A percentile compares a stretch with the other conserved stretches of the same genome.
Conservation (phyloP, 371 early-diverging fungal species). For the Mortierella sp. region DNA sequence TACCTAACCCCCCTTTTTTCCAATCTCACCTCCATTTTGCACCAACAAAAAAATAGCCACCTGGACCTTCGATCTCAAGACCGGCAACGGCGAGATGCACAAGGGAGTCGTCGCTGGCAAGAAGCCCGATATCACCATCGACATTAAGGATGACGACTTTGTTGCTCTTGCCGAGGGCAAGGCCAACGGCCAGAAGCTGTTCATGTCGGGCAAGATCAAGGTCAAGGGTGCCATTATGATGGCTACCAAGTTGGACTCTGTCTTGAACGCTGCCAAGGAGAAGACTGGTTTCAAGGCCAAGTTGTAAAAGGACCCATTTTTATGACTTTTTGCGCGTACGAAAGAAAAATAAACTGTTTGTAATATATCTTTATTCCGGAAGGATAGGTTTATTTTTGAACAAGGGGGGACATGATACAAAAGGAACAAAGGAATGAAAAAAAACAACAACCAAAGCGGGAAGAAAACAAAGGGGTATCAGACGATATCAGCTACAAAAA, state of each 20-base stretch:
- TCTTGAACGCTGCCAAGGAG: conserved; percentile 56
- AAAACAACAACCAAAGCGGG: not conserved
- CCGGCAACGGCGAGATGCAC: conserved; percentile 65
- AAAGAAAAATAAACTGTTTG: conserved; percentile 1
- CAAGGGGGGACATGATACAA: not conserved
- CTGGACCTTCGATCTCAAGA: conserved; percentile 85
- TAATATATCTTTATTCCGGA: not conserved
- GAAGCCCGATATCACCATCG: conserved; percentile 78
- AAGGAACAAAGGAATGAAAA: not conserved
- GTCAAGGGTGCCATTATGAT: conserved; percentile 90
- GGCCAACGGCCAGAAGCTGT: conserved; percentile 87
- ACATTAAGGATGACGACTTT: conserved; percentile 83
- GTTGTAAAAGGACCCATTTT: conserved; percentile 55
- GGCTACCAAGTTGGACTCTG: conserved; percentile 78
- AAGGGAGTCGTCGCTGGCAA: conserved; percentile 69
- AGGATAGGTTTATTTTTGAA: not conserved
- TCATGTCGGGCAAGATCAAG: conserved; percentile 89
- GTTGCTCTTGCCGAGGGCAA: conserved; percentile 87
- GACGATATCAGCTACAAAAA: not conserved
- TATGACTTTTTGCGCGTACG: not conserved
- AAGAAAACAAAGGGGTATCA: not conserved
- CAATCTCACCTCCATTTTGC: not conserved
- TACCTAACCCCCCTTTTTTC: too few species aligned
- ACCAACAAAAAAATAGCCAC: conserved; percentile 66
- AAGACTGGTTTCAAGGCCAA: conserved; percentile 65